Evolutionary conservation across 129 eudicot species (phyloP).

Genomic region (Lactuca sativa): DNA sequence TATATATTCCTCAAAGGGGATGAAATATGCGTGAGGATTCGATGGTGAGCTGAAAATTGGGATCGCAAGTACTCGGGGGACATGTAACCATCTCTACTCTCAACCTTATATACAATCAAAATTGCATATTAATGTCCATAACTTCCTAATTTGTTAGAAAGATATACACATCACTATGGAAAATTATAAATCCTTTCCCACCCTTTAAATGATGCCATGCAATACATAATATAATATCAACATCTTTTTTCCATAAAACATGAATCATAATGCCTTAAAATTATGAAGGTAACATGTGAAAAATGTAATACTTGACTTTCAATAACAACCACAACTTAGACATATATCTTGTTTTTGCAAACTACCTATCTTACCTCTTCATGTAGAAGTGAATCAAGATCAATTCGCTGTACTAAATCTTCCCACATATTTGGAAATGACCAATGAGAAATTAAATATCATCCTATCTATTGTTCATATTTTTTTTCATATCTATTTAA

Average conservation of each 20-base stretch:
- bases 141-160: not conserved
- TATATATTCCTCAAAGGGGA: too few species aligned
- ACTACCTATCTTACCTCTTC: not conserved
- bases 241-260: not conserved
- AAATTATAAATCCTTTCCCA: not conserved
- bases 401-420: not conserved
- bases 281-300: not conserved
- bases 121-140: not conserved
- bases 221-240: not conserved
- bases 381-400: not conserved
- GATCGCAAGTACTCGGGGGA: too few species aligned
- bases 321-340: not conserved
- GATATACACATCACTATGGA: not conserved
- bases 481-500: too few species aligned
- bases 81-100: too few species aligned
- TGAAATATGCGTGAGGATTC: too few species aligned
- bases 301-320: not conserved
- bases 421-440: not conserved
- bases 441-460: too few species aligned
- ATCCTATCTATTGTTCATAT: too few species aligned
- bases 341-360: not conserved
- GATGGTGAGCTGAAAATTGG: too few species aligned
- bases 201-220: not conserved
- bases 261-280: not conserved
- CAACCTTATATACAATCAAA: not conserved